phyloP scores from a whole-genome alignment of 768 basidiomycete genomes.

The Gymnopilus junonius region DNA sequence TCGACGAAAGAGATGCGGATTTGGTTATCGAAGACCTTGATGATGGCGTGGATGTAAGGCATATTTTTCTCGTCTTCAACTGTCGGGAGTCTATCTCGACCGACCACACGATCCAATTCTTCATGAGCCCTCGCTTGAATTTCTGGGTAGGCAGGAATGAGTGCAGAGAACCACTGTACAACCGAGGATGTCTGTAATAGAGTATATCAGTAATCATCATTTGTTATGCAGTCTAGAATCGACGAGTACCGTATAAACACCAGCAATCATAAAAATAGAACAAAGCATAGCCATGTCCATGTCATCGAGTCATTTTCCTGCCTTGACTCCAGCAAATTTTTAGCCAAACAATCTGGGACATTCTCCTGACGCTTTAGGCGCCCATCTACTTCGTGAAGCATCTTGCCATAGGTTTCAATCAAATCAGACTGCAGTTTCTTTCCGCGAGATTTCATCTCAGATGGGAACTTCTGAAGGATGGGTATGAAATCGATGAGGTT shows the following conservation, averaged over 20 bases:
- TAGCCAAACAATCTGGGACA: slow-evolving; percentile 48
- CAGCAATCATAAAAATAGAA: slow-evolving; percentile 48
- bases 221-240: background rate
- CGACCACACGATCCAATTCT: slow-evolving; percentile 32
- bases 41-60: slow-evolving; percentile 30
- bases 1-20: slow-evolving; percentile 21
- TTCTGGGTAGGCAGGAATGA: slow-evolving; percentile 36
- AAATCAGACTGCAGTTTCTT: slow-evolving; percentile 42
- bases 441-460: slow-evolving; percentile 39
- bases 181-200: slow-evolving; percentile 36
- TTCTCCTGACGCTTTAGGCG: slow-evolving; percentile 39
- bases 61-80: slow-evolving; percentile 23
- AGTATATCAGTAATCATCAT: background rate
- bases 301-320: slow-evolving; percentile 39
- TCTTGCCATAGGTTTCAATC: slow-evolving; percentile 40
- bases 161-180: slow-evolving; percentile 42
- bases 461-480: slow-evolving; percentile 44
- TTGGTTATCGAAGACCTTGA: slow-evolving; percentile 20
- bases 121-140: slow-evolving; percentile 25
- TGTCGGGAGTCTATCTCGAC: slow-evolving; percentile 23
- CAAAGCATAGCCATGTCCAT: slow-evolving; percentile 45
- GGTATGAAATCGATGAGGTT: slow-evolving; percentile 51
- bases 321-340: slow-evolving; percentile 36
- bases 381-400: slow-evolving; percentile 41
- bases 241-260: slow-evolving; percentile 42